phyloP scores from a whole-genome alignment of 2,329 filamentous ascomycete genomes.

The Lizonia empirigonia region DNA sequence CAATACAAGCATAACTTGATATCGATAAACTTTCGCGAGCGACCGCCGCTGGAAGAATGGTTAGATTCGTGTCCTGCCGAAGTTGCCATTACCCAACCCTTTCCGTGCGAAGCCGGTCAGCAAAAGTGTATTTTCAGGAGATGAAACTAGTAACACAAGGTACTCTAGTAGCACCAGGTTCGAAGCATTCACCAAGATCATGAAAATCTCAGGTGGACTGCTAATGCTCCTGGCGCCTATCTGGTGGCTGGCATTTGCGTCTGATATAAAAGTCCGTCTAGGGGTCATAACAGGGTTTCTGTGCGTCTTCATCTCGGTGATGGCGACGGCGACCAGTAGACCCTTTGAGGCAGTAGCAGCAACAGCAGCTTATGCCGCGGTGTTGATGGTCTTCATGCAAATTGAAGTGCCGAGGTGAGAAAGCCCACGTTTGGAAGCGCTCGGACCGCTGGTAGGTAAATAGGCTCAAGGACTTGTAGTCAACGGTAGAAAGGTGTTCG shows the following conservation, averaged over 20 bases:
- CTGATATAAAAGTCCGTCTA: slow-evolving; percentile 9
- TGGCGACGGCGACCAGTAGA: slow-evolving; percentile 20
- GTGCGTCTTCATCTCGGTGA: slow-evolving; percentile 19
- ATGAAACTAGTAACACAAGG: too few species aligned
- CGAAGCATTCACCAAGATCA: slow-evolving; percentile 19
- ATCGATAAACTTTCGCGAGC: slow-evolving; percentile 19
- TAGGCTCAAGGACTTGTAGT: too few species aligned
- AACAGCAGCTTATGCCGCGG: slow-evolving; percentile 26
- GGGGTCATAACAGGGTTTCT: slow-evolving; percentile 34
- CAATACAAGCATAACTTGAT: slow-evolving; percentile 25
- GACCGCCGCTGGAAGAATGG: slow-evolving; percentile 18
- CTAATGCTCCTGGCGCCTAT: slow-evolving; percentile 31
- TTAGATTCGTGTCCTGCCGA: slow-evolving; percentile 14
- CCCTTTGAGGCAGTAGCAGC: slow-evolving; percentile 32
- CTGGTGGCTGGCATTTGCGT: slow-evolving; percentile 28
- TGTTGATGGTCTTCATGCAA: slow-evolving; percentile 15
- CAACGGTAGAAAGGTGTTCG: neutral
- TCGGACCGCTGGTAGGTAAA: neutral
- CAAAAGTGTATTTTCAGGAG: slow-evolving; percentile 2
- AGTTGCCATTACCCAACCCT: slow-evolving; percentile 8
- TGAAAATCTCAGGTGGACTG: slow-evolving; percentile 20
- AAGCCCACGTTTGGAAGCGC: neutral
- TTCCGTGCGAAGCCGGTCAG: slow-evolving; percentile 17
- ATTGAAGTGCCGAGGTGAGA: neutral
- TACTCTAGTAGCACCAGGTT: slow-evolving; percentile 24